Percentiles rank a stretch among this genome's conserved stretches.
phyloP scores from a whole-genome alignment of 208 protist species.

The Endotrypanum monterogeii region DNA sequence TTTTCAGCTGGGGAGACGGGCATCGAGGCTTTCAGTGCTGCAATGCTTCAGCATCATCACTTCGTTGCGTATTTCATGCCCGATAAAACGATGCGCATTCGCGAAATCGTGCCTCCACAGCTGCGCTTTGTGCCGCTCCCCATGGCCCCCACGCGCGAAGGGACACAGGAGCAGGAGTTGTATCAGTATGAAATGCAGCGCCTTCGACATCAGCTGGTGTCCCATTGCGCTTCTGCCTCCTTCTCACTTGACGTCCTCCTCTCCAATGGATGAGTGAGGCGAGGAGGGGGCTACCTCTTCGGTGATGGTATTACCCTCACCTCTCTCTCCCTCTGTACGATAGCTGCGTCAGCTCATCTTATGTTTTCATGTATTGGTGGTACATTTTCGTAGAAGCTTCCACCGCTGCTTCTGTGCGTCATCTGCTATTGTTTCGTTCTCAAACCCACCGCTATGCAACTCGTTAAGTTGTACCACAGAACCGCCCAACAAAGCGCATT shows the following conservation, averaged over 20 bases:
- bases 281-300: not conserved
- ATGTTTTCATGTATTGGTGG: not conserved
- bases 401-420: slow-evolving; percentile 12
- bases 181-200: not conserved
- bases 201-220: slow-evolving; percentile 10
- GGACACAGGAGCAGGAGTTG: not conserved
- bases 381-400: slow-evolving; percentile 4
- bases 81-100: slow-evolving; percentile 41
- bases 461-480: not conserved
- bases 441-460: not conserved
- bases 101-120: slow-evolving; percentile 59
- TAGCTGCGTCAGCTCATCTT: not conserved
- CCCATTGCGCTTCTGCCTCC: not conserved
- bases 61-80: slow-evolving; percentile 56
- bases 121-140: slow-evolving; percentile 45
- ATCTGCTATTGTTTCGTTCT: slow-evolving; percentile 7
- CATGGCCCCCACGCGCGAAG: not conserved
- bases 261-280: not conserved
- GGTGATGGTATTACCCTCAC: not conserved
- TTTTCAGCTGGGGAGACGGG: slow-evolving; percentile 34
- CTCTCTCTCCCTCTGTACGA: not conserved
- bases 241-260: slow-evolving; percentile 14
- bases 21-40: slow-evolving; percentile 36
- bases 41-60: slow-evolving; percentile 14
- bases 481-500: no score